Evolutionary conservation across 2,329 filamentous ascomycete genomes (phyloP).

Genomic region (Stagonosporopsis tanaceti): DNA sequence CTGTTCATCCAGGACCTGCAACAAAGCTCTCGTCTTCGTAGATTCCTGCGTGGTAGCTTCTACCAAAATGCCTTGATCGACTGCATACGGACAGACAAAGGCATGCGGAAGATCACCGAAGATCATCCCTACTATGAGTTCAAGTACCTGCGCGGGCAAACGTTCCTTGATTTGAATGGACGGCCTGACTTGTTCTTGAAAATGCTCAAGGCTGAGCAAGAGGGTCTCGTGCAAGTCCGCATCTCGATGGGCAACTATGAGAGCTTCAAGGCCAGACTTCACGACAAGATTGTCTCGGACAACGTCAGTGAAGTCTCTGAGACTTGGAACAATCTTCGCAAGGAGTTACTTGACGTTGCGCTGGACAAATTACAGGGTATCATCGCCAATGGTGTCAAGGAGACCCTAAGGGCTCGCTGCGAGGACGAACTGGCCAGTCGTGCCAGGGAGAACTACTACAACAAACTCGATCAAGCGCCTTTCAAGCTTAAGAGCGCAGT

Average conservation of each 20-base stretch:
- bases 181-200: slow-evolving; percentile 91
- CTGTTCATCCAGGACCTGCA: slow-evolving; percentile 93
- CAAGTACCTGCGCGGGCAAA: slow-evolving; percentile 93
- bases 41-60: slow-evolving; percentile 82
- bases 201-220: slow-evolving; percentile 97
- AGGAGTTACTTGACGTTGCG: slow-evolving; percentile 82
- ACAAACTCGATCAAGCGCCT: slow-evolving; percentile 91
- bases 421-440: slow-evolving; percentile 89
- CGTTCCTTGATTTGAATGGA: slow-evolving; percentile 79
- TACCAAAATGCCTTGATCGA: slow-evolving; percentile 86
- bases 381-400: slow-evolving; percentile 91
- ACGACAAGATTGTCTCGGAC: slow-evolving; percentile 88
- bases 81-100: slow-evolving; percentile 92
- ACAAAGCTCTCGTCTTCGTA: slow-evolving; percentile 86
- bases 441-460: slow-evolving; percentile 87
- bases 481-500: slow-evolving; percentile 95
- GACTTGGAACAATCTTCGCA: slow-evolving; percentile 89
- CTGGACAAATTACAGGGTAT: slow-evolving; percentile 82
- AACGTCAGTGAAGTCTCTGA: slow-evolving; percentile 95
- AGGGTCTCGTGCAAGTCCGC: slow-evolving; percentile 87
- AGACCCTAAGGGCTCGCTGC: slow-evolving; percentile 90
- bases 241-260: slow-evolving; percentile 79
- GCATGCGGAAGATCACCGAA: slow-evolving; percentile 90
- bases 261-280: slow-evolving; percentile 78
- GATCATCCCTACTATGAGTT: slow-evolving; percentile 97